These are phyloP conservation scores for Globisporangium cystogenes DNA, from an alignment of 352 stramenopile genomes.

Conservation along the genomic window DNA sequence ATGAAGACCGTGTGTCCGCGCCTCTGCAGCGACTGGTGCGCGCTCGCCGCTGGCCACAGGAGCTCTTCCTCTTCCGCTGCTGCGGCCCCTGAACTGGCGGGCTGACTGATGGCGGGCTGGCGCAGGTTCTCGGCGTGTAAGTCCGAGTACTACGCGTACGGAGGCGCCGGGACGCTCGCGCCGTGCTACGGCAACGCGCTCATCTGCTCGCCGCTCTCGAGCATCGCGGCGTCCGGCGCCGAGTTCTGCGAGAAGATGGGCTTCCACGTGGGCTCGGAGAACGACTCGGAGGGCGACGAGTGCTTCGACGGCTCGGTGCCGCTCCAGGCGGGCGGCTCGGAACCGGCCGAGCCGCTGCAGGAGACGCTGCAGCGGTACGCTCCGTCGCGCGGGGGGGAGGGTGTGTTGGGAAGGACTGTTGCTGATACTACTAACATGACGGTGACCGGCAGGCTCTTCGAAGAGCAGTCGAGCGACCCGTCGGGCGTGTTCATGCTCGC, in stretches of 20 bases:
- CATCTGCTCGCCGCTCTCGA: conserved; percentile 65
- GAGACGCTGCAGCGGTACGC: conserved; percentile 27
- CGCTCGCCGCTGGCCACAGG: not conserved
- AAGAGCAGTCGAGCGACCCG: conserved; percentile 67
- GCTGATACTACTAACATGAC: too few species aligned
- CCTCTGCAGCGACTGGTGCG: conserved; percentile 73
- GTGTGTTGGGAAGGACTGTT: too few species aligned
- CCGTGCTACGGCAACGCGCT: conserved; percentile 83
- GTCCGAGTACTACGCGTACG: conserved; percentile 69
- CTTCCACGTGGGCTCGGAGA: conserved; percentile 59
- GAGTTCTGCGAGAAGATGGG: conserved; percentile 80
- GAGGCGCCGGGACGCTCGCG: conserved; percentile 43
- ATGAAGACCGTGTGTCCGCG: conserved; percentile 70
- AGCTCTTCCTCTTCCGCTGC: not conserved
- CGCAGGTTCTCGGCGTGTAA: conserved; percentile 50
- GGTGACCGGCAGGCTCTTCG: conserved; percentile 29
- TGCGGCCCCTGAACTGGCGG: too few species aligned
- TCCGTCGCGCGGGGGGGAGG: too few species aligned
- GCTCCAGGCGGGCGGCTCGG: conserved; percentile 32
- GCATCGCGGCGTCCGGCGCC: conserved; percentile 41
- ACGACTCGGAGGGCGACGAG: conserved; percentile 63
- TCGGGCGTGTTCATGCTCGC: conserved; percentile 57
- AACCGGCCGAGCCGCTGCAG: conserved; percentile 62
- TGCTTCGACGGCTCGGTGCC: conserved; percentile 84
- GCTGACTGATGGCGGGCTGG: not conserved